Percentiles rank a stretch among this genome's conserved stretches.
Conservation (phyloP, 495 filamentous ascomycete species). For the Chaetomium fimeti region DNA sequence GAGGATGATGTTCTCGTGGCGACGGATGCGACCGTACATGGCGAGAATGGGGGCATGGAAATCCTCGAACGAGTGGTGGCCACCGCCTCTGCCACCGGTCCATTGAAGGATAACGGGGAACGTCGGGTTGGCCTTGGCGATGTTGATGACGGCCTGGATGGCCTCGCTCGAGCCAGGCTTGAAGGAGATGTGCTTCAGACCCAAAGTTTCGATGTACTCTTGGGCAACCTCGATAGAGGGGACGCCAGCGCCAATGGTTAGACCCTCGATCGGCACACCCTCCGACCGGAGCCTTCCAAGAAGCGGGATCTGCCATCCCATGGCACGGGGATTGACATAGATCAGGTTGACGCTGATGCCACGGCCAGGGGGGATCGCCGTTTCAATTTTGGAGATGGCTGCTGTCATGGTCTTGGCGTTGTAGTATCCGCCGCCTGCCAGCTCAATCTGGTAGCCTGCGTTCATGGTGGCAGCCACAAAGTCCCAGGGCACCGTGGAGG, state of each 20-base stretch:
- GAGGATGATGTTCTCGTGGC: conserved; percentile 80
- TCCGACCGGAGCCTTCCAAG: conserved; percentile 80
- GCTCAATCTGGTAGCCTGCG: conserved; percentile 89
- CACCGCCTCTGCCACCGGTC: conserved; percentile 92
- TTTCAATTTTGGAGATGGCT: conserved; percentile 86
- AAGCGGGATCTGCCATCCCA: conserved; percentile 96
- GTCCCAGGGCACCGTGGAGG: conserved; percentile 89
- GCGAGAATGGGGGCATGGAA: conserved; percentile 92
- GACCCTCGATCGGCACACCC: conserved; percentile 88
- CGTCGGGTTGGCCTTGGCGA: conserved; percentile 79
- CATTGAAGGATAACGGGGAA: conserved; percentile 92
- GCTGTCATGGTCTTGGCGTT: conserved; percentile 85
- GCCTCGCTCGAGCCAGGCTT: conserved; percentile 89
- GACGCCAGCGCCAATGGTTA: conserved; percentile 92
- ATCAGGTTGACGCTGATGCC: conserved; percentile 94
- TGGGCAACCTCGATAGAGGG: conserved; percentile 91
- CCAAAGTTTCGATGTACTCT: conserved; percentile 91
- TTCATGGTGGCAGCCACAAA: conserved; percentile 96
- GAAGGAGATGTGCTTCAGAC: conserved; percentile 91
- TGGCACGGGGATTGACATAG: conserved; percentile 92
- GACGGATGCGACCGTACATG: conserved; percentile 82
- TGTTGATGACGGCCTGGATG: conserved; percentile 87
- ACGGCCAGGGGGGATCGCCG: conserved; percentile 80
- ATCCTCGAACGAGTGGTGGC: conserved; percentile 93
- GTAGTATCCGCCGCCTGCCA: conserved; percentile 92